These are phyloP conservation scores for Exophiala aquamarina DNA, from an alignment of 2,329 filamentous ascomycete genomes.

Conservation along the genomic window DNA sequence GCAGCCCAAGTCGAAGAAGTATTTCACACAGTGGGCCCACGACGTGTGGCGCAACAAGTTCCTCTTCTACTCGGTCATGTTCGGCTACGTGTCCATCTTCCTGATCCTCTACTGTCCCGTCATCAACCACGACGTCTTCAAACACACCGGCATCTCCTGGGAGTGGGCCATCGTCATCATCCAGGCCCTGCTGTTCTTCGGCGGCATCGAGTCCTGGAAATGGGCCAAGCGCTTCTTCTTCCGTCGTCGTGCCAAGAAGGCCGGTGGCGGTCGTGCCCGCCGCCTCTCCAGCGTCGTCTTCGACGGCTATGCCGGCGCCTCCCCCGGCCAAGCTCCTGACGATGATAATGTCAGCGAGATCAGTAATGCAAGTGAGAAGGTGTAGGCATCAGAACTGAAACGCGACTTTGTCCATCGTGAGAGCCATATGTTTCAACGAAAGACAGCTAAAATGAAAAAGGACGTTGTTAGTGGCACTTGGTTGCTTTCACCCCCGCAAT, in stretches of 20 bases:
- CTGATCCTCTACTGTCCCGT: slow-evolving; percentile 63
- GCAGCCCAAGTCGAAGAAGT: slow-evolving; percentile 61
- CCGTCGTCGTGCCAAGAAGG: slow-evolving; percentile 32
- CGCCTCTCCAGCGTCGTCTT: slow-evolving; percentile 10
- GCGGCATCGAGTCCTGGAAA: slow-evolving; percentile 66
- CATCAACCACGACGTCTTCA: slow-evolving; percentile 65
- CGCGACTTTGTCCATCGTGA: no score
- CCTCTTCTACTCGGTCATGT: slow-evolving; percentile 64
- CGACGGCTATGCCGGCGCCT: slow-evolving; percentile 12
- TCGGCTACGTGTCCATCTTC: slow-evolving; percentile 58
- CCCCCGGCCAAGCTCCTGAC: slow-evolving; percentile 1
- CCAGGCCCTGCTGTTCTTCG: slow-evolving; percentile 61
- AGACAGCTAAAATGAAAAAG: no score
- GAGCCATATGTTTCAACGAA: no score
- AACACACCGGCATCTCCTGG: slow-evolving; percentile 65
- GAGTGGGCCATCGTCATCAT: slow-evolving; percentile 70
- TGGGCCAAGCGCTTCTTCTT: slow-evolving; percentile 63
- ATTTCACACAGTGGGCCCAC: slow-evolving; percentile 65
- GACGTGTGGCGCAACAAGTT: slow-evolving; percentile 73
- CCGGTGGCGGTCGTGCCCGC: slow-evolving; percentile 16
- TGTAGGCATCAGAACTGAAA: not conserved
- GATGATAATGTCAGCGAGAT: slow-evolving; percentile 1
- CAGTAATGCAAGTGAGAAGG: slow-evolving; percentile 2
- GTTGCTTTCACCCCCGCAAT: no score
- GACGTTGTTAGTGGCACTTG: no score